phyloP scores from a whole-genome alignment of 495 filamentous ascomycete genomes.

The Xylaria nigripes region DNA sequence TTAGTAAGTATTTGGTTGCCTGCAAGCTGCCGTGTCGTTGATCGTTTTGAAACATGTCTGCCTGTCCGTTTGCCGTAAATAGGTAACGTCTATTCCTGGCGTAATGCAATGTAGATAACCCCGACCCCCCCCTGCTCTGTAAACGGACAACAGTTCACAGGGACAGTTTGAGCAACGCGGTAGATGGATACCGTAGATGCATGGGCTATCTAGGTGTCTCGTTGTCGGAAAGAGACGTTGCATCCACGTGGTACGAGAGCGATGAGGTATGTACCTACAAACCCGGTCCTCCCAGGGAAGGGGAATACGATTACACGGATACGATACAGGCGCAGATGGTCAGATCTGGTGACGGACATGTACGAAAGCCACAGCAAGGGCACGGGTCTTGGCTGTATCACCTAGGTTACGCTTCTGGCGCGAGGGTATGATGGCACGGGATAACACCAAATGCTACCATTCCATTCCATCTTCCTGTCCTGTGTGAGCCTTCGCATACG shows the following conservation, averaged over 20 bases:
- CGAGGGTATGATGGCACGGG: not conserved
- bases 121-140: too few species aligned
- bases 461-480: not conserved
- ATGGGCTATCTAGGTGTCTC: not conserved
- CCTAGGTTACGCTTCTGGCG: not conserved
- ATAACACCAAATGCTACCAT: not conserved
- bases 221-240: slow-evolving; percentile 3
- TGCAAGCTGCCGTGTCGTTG: too few species aligned
- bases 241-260: slow-evolving; percentile 2
- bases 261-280: not conserved
- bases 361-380: not conserved
- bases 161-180: not conserved
- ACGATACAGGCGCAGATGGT: not conserved
- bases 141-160: too few species aligned
- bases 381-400: not conserved
- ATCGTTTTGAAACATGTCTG: too few species aligned
- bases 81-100: too few species aligned
- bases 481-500: not conserved
- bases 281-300: not conserved
- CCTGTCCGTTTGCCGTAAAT: too few species aligned
- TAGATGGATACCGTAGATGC: not conserved
- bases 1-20: too few species aligned
- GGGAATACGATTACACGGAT: not conserved
- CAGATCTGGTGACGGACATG: not conserved
- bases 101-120: too few species aligned